Conservation (phyloP, 164 flowering plant species). For the Vitis labrusca region DNA sequence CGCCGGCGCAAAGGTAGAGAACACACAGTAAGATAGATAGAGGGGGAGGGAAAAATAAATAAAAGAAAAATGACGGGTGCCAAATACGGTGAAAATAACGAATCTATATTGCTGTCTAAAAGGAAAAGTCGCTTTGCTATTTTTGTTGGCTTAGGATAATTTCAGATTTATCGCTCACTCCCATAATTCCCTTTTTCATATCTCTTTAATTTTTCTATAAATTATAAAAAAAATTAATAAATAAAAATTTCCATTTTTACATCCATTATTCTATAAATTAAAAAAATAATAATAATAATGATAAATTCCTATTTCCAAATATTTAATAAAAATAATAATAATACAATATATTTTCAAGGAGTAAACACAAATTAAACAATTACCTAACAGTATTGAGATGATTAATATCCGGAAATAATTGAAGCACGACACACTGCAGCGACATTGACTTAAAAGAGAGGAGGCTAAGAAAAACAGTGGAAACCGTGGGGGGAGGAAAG, state of each 20-base stretch:
- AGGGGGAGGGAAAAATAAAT: constrained; percentile 7
- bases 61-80: constrained; percentile 3
- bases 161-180: not conserved
- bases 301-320: not conserved
- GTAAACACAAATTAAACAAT: too few species aligned
- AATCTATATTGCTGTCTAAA: not conserved
- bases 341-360: too few species aligned
- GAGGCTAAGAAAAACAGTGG: not conserved
- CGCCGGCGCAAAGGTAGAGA: constrained; percentile 8
- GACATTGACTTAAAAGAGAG: not conserved
- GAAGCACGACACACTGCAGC: too few species aligned
- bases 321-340: too few species aligned
- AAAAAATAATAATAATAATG: too few species aligned
- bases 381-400: not conserved
- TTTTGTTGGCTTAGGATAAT: too few species aligned
- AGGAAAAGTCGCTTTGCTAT: constrained; percentile 1
- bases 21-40: constrained; percentile 3
- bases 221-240: too few species aligned
- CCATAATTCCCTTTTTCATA: too few species aligned
- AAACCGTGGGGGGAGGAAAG: not conserved
- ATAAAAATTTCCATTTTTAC: too few species aligned
- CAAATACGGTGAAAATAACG: constrained; percentile 2
- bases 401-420: not conserved
- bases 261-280: too few species aligned
- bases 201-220: too few species aligned